Conservation (phyloP, 192 early-diverging fungal species). For the Umbelopsis ramanniana region DNA sequence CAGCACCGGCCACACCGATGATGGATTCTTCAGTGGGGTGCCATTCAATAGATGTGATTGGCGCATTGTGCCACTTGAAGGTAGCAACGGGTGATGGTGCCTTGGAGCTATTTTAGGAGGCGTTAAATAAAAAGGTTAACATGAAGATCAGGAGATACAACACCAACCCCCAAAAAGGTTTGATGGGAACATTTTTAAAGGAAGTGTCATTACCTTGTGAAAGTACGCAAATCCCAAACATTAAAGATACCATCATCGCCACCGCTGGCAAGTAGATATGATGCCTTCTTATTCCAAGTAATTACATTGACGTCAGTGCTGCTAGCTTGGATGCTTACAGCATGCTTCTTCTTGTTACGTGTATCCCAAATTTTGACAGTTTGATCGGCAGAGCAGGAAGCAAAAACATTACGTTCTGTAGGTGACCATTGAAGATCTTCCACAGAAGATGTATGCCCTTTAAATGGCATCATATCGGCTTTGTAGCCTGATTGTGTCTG, state of each 20-base stretch:
- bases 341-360: constrained; percentile 73
- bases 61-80: constrained; percentile 92
- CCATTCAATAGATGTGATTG: constrained; percentile 98
- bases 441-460: constrained; percentile 83
- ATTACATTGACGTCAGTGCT: constrained; percentile 96
- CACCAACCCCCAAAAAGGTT: constrained; percentile 5
- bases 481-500: constrained; percentile 68
- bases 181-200: constrained; percentile 17
- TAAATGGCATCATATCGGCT: constrained; percentile 76
- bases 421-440: constrained; percentile 99
- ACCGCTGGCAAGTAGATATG: constrained; percentile 91
- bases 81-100: constrained; percentile 79
- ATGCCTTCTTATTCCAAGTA: constrained; percentile 87
- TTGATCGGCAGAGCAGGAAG: constrained; percentile 87
- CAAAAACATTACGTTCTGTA: constrained; percentile 88
- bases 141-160: constrained; percentile 9
- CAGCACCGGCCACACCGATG: constrained; percentile 88
- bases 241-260: constrained; percentile 91
- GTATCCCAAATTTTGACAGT: constrained; percentile 96
- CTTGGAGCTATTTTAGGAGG: constrained; percentile 22
- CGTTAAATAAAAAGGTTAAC: neutral
- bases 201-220: constrained; percentile 31
- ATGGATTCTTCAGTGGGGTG: constrained; percentile 91
- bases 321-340: constrained; percentile 83
- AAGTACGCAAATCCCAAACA: constrained; percentile 93